Percentiles rank a stretch among this genome's conserved stretches.
phyloP scores from a whole-genome alignment of 768 basidiomycete species.

The Kwoniella dendrophila region DNA sequence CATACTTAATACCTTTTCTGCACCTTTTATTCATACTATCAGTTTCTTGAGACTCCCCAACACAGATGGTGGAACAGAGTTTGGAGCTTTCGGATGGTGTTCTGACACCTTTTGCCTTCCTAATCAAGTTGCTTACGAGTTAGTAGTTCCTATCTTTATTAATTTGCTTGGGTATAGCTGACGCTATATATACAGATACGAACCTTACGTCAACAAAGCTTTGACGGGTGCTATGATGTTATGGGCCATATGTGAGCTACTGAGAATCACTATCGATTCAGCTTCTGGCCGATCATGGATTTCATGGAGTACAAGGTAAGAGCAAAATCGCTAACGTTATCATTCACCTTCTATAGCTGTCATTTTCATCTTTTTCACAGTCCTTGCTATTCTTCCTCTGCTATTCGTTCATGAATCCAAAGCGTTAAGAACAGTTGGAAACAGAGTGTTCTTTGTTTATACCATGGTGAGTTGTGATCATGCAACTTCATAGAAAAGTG shows the following conservation, averaged over 20 bases:
- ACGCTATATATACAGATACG: conserved; percentile 34
- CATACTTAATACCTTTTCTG: conserved; percentile 54
- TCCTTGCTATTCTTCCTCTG: conserved; percentile 51
- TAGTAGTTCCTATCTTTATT: conserved; percentile 13
- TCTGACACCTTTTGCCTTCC: conserved; percentile 41
- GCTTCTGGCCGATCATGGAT: neutral
- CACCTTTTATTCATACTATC: conserved; percentile 54
- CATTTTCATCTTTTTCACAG: conserved; percentile 52
- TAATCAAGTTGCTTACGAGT: conserved; percentile 51
- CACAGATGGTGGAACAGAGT: conserved; percentile 32
- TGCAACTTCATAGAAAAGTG: neutral
- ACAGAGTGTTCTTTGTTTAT: conserved; percentile 48
- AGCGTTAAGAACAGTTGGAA: conserved; percentile 51
- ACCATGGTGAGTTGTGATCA: conserved; percentile 36
- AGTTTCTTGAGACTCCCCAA: conserved; percentile 42
- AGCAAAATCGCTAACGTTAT: neutral
- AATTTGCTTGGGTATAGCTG: neutral
- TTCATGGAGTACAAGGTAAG: too few relatives aligned
- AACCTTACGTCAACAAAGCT: conserved; percentile 43
- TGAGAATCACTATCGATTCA: neutral
- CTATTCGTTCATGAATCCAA: conserved; percentile 52
- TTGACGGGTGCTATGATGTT: conserved; percentile 53
- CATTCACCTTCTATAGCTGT: conserved; percentile 30
- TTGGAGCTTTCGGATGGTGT: conserved; percentile 54
- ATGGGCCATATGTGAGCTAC: conserved; percentile 51